Base-by-base conservation (phyloP, 2,329 filamentous ascomycete genomes). In the Fusarium liriodendri region DNA sequence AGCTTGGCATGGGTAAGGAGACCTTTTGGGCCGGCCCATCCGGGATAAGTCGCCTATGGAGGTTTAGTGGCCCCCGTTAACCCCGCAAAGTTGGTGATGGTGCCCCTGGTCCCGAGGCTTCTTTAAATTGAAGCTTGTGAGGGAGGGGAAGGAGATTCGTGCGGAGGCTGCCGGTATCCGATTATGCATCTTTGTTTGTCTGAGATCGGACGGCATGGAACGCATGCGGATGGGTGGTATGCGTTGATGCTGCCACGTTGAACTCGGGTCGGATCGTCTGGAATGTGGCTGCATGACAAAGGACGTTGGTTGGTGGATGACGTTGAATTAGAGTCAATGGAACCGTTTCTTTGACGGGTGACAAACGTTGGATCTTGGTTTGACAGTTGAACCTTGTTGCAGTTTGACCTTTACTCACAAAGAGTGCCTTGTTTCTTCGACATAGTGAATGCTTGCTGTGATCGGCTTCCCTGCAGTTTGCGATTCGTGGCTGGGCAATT, bases 21-120 rank as follows among this genome's bases (percentile, higher is more conserved):
- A 58, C 50, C 14, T 45, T 64, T 64, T 64, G 62, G 62, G 61
- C 62, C 62, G 62, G 37, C 4, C 37, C 50, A 47, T 64, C 52
- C 37, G 62, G 71, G 62, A 52, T 52, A 62, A 65, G 33, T 70
- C 69, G 61, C 72, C 72, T 60, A 67, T 72, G 72, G 20, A 29
- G 72, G 72, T 69, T 57, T 74, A 74, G 72, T 18, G 27, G 64
- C 62, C 71, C 71, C 55, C 62, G 71, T 29, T 29, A 74, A 74
- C 72, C 71, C 72, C 72, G 65, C 71, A 72, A 72, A 61, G 61
- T 38, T 63, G 45, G 29, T 22, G 47, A 52, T 35, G 10, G 45
- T 29, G 52, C 38, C 32, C 40, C 27, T 47, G 32, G 32, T 42
- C 66, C 71, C 71, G 71, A 73, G 71, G 71, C 35, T 63, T 29